Evolutionary conservation across 768 basidiomycete species (phyloP), one percentile per base, ranked within the genome.

Genomic region (Pulveroboletus sp.): DNA sequence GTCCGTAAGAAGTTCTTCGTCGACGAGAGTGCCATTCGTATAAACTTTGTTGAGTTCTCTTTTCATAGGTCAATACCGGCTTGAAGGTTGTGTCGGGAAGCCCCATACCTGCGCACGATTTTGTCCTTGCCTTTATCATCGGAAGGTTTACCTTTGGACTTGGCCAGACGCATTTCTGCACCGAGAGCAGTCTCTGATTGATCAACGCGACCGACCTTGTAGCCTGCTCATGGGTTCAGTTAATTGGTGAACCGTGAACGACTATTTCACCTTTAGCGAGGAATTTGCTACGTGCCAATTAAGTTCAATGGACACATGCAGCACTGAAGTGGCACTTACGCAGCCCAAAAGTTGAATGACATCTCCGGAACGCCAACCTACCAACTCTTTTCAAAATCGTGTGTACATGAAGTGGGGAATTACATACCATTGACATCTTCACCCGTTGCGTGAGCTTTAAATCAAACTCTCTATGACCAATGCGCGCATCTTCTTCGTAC

Each of bases 131-230:
- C 73, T 56, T 79, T 83, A 40, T 82, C 83, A 0, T 61, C 65
- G 55, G 60, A 34, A 63, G 73, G 10, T 66, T 71, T 77, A 43
- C 69, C 70, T 54, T 72, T 75, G 14, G 69, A 70, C 58, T 87
- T 87, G 19, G 90, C 89, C 51, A 88, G 68, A 24, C 95, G 86
- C 89, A 98, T 95, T 68, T 98, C 95, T 19, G 91, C 92, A 20
- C 95, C 96, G 11, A 99, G 83, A 0, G 93, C 93, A 0, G 96
- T 99, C 72, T 99, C 96, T 1, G 86, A 83, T 68, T 99, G 96
- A 62, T 97, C 95, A 16, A 99, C 96, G 12, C 90, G 85, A 7
- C 96, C 96, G 45, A 99, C 91, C 69, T 94, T 94, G 71, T 93
- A 88, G 0, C 91, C 89, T 87, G 22, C 9, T 10, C 8, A 2